phyloP scores from a whole-genome alignment of 2,329 filamentous ascomycete genomes.

The Microascus cirrosus region DNA sequence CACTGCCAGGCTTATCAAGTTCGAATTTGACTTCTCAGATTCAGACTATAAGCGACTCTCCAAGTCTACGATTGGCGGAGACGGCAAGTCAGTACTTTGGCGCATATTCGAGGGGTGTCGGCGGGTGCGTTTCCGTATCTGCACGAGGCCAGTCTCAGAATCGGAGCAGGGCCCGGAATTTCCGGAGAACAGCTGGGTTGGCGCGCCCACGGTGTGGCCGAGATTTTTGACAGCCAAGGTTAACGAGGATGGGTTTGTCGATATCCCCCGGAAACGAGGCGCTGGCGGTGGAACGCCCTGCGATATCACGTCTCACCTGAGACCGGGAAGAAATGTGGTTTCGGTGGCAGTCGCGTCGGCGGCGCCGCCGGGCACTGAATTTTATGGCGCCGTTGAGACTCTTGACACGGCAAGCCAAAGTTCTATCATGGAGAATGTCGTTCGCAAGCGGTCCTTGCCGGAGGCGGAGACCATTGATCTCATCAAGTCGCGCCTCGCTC shows the following conservation, averaged over 20 bases:
- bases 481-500: background rate
- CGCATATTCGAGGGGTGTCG: background rate
- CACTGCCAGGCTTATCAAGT: background rate
- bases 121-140: conserved; percentile 1
- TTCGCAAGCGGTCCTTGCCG: background rate
- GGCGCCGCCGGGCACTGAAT: conserved; percentile 22
- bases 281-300: conserved; percentile 66
- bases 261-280: conserved; percentile 55
- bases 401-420: background rate
- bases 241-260: background rate
- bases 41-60: background rate
- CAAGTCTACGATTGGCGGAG: background rate
- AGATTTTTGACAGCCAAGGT: background rate
- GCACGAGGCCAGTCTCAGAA: background rate
- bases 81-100: background rate
- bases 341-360: conserved; percentile 31
- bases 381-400: conserved; percentile 46
- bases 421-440: background rate
- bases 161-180: background rate
- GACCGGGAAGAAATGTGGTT: conserved; percentile 50
- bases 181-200: background rate
- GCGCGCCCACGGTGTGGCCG: background rate
- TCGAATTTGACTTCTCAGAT: background rate
- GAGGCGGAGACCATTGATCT: background rate
- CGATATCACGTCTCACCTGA: conserved; percentile 56